phyloP scores from a whole-genome alignment of 768 basidiomycete genomes.

The Collybiopsis luxurians region DNA sequence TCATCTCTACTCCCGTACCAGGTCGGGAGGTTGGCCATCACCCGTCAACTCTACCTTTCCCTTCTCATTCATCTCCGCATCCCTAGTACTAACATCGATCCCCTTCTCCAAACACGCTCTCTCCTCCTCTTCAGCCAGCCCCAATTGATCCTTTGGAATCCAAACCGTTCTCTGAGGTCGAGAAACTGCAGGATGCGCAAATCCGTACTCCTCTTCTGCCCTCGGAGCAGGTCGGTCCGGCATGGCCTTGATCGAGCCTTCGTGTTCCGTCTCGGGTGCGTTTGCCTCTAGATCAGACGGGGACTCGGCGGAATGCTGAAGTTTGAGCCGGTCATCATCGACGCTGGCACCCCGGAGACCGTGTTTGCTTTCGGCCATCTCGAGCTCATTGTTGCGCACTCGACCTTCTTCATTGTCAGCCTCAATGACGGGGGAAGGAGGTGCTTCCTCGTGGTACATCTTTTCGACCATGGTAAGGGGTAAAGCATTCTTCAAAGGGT shows the following conservation, averaged over 20 bases:
- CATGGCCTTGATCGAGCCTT: constrained; percentile 10
- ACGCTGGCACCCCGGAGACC: background rate
- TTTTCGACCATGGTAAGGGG: constrained; percentile 79
- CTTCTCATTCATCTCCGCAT: constrained; percentile 58
- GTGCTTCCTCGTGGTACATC: constrained; percentile 40
- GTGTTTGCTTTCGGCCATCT: background rate
- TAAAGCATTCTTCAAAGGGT: constrained; percentile 69
- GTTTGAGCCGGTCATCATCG: constrained; percentile 4
- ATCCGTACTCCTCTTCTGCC: constrained; percentile 55
- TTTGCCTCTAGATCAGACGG: background rate
- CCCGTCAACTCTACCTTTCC: constrained; percentile 56
- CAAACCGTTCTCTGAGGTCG: constrained; percentile 78
- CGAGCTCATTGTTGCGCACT: background rate
- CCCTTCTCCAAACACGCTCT: constrained; percentile 48
- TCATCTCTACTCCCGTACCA: constrained; percentile 10
- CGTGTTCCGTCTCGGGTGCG: background rate
- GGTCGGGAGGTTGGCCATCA: constrained; percentile 33
- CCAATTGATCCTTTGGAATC: constrained; percentile 76
- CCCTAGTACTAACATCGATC: constrained; percentile 44
- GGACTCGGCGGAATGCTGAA: constrained; percentile 5
- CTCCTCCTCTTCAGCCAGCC: constrained; percentile 62
- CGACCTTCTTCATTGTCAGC: background rate
- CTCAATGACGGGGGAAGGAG: background rate
- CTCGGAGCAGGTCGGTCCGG: constrained; percentile 9
- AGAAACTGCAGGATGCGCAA: constrained; percentile 83